Percentiles rank a stretch among this genome's conserved stretches.
phyloP scores from a whole-genome alignment of 331 rosid species.

The Pyracantha coccinea region DNA sequence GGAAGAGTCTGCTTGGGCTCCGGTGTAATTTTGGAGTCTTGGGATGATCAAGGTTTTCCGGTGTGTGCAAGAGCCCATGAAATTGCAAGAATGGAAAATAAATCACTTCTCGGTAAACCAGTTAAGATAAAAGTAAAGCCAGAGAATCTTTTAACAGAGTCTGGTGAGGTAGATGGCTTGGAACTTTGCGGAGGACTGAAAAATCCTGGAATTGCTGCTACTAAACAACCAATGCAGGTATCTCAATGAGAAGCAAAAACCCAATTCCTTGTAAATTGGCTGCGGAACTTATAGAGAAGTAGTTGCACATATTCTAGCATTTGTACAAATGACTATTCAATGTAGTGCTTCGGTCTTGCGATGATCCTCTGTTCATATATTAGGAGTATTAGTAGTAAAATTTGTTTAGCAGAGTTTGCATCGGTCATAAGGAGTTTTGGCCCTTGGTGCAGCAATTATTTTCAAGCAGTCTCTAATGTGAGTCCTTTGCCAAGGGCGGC shows the following conservation, averaged over 20 bases:
- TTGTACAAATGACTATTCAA: not conserved
- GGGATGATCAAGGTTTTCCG: constrained; percentile 82
- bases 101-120: constrained; percentile 79
- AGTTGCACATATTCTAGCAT: constrained; percentile 19
- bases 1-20: constrained; percentile 83
- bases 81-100: constrained; percentile 70
- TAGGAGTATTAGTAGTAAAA: not conserved
- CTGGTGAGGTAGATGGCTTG: constrained; percentile 19
- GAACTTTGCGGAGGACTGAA: constrained; percentile 9
- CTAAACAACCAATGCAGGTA: constrained; percentile 14
- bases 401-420: not conserved
- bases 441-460: not conserved
- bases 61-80: constrained; percentile 76
- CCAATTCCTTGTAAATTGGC: constrained; percentile 22
- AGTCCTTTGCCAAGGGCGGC: too few relatives aligned
- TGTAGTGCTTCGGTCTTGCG: too few relatives aligned
- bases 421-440: not conserved
- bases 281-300: constrained; percentile 21
- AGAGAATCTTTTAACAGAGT: constrained; percentile 24
- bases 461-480: not conserved
- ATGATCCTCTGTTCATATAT: too few relatives aligned
- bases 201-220: constrained; percentile 15
- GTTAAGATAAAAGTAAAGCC: constrained; percentile 76
- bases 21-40: constrained; percentile 79
- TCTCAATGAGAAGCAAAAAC: constrained; percentile 11